Percentiles rank a stretch among this genome's conserved stretches.
phyloP scores from a whole-genome alignment of 2,329 filamentous ascomycete species.

The Ophiostoma australiae region DNA sequence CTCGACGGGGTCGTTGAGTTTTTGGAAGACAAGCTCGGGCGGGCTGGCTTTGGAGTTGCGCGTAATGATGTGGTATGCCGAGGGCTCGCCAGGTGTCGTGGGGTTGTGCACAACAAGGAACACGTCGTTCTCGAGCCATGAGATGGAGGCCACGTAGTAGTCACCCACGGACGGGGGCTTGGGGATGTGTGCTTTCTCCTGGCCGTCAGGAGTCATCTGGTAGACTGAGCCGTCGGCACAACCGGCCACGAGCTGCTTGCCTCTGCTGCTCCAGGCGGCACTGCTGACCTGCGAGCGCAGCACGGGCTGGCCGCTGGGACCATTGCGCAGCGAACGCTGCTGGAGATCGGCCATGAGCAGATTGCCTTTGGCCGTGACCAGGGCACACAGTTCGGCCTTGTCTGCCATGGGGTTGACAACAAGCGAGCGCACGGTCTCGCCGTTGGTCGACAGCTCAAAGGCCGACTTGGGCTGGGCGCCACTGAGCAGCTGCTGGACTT shows the following conservation, averaged over 20 bases:
- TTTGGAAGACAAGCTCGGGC: conserved; percentile 64
- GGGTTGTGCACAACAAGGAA: conserved; percentile 78
- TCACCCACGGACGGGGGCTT: conserved; percentile 62
- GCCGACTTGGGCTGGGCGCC: conserved; percentile 54
- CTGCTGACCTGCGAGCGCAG: conserved; percentile 75
- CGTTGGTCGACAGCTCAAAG: conserved; percentile 73
- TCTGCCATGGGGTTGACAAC: conserved; percentile 74
- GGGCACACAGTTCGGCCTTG: conserved; percentile 68
- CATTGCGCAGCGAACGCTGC: conserved; percentile 53
- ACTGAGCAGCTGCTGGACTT: conserved; percentile 62
- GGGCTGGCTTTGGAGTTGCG: conserved; percentile 51
- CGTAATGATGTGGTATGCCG: conserved; percentile 74
- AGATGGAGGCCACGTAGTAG: conserved; percentile 72
- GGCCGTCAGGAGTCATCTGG: conserved; percentile 80
- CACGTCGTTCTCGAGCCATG: conserved; percentile 83
- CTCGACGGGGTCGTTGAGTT: conserved; percentile 67
- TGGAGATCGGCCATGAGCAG: conserved; percentile 79
- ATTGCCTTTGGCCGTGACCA: conserved; percentile 75
- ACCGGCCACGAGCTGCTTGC: conserved; percentile 88
- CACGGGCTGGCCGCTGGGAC: conserved; percentile 55
- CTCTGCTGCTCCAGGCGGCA: conserved; percentile 84
- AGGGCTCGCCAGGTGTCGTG: conserved; percentile 55
- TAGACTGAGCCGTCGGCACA: conserved; percentile 71
- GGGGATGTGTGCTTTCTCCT: conserved; percentile 71
- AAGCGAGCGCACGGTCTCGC: conserved; percentile 66